Evolutionary conservation across 2,329 filamentous ascomycete genomes (phyloP).

Genomic region (Catunica adiposa): DNA sequence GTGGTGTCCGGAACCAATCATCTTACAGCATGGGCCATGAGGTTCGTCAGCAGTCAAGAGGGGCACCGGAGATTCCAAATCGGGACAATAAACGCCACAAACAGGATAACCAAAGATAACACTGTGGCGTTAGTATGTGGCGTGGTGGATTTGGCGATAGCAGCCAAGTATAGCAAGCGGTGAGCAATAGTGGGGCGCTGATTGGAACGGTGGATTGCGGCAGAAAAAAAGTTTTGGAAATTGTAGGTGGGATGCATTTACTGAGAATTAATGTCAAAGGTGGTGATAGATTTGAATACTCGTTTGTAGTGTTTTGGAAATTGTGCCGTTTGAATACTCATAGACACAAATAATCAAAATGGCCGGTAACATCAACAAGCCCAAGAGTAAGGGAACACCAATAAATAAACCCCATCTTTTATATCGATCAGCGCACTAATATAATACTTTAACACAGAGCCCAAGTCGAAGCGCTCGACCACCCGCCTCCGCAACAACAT

Average conservation of each 20-base stretch:
- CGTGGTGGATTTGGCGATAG: background rate
- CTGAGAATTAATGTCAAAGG: background rate
- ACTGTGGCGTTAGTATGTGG: background rate
- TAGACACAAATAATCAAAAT: conserved; percentile 21
- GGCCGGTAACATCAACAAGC: conserved; percentile 39
- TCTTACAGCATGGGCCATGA: background rate
- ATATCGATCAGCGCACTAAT: background rate
- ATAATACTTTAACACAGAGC: conserved; percentile 40
- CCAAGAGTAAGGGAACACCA: conserved; percentile 29
- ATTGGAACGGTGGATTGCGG: conserved; percentile 10
- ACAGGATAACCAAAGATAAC: background rate
- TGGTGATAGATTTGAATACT: background rate
- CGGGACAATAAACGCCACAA: background rate
- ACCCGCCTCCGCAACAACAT: conserved; percentile 91
- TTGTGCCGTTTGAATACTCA: background rate
- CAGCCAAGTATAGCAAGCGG: conserved; percentile 1
- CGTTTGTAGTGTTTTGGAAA: background rate
- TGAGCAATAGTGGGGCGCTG: conserved; percentile 4
- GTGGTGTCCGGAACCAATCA: conserved; percentile 1
- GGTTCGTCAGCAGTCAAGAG: background rate
- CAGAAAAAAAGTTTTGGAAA: conserved; percentile 13
- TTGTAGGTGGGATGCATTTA: conserved; percentile 9
- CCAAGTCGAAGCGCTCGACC: conserved; percentile 81
- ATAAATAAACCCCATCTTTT: background rate
- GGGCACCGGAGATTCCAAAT: conserved; percentile 5